Evolutionary conservation across 352 stramenopile species (phyloP).

Genomic region (Phytopythium sindhum): DNA sequence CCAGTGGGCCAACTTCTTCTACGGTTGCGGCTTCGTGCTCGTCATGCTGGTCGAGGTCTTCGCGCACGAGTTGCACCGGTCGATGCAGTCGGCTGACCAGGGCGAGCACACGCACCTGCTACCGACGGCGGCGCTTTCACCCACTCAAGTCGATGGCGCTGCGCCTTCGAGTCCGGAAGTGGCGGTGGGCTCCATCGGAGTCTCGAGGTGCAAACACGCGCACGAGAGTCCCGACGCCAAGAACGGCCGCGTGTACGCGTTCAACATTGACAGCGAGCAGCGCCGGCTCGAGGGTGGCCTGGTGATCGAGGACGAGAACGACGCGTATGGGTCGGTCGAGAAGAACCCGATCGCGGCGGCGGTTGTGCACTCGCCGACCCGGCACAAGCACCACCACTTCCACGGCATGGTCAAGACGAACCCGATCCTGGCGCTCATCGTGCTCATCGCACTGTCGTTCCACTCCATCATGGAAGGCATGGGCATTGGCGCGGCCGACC

Average conservation of each 20-base stretch:
- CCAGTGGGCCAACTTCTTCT: constrained; percentile 81
- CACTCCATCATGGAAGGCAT: constrained; percentile 87
- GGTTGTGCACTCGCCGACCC: constrained; percentile 1
- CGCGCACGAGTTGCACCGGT: constrained; percentile 54
- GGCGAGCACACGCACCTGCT: constrained; percentile 16
- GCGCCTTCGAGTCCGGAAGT: constrained; percentile 7
- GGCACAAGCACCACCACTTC: constrained; percentile 48
- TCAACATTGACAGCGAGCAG: constrained; percentile 1
- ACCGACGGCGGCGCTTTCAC: background rate
- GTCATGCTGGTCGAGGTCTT: constrained; percentile 73
- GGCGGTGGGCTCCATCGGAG: background rate
- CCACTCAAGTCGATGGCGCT: background rate
- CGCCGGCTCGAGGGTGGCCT: background rate
- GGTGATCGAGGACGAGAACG: background rate
- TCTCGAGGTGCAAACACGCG: background rate
- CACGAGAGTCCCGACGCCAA: constrained; percentile 3
- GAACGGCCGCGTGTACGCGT: constrained; percentile 5
- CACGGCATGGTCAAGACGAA: constrained; percentile 63
- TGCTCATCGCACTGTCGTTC: constrained; percentile 82
- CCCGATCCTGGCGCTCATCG: constrained; percentile 57
- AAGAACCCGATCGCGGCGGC: constrained; percentile 7
- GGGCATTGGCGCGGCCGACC: constrained; percentile 61
- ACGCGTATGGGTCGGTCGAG: constrained; percentile 6
- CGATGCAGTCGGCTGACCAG: constrained; percentile 24
- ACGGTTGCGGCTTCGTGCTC: constrained; percentile 66